Conservation (phyloP, 129 eudicot genomes). For the Glebionis coronaria region DNA sequence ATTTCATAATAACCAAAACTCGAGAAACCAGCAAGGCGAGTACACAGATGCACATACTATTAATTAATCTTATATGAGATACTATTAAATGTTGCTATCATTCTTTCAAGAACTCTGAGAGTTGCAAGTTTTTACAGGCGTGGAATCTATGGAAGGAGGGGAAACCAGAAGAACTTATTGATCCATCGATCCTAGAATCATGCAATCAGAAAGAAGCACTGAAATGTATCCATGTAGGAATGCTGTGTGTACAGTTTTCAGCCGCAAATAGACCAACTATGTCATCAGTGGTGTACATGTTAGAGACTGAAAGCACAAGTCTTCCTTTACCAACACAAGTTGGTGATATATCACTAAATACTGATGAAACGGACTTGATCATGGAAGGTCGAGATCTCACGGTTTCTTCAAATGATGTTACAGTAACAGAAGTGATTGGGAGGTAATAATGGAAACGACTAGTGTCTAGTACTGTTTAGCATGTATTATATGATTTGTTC, state of each 20-base stretch:
- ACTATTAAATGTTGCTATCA: too few relatives aligned
- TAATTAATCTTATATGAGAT: too few relatives aligned
- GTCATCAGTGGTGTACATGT: slow-evolving; percentile 71
- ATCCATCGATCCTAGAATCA: slow-evolving; percentile 36
- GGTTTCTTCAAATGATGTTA: slow-evolving; percentile 26
- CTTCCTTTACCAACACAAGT: slow-evolving; percentile 63
- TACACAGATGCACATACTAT: too few relatives aligned
- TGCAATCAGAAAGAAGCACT: slow-evolving; percentile 40
- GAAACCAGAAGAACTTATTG: slow-evolving; percentile 48
- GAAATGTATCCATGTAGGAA: slow-evolving; percentile 67
- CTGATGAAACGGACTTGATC: slow-evolving; percentile 42
- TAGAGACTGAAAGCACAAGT: slow-evolving; percentile 61
- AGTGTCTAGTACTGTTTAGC: too few relatives aligned
- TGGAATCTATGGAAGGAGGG: slow-evolving; percentile 79
- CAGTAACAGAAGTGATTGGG: slow-evolving; percentile 32
- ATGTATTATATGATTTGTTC: too few relatives aligned
- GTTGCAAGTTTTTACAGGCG: slow-evolving; percentile 42
- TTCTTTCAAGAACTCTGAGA: too few relatives aligned
- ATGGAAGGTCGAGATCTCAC: slow-evolving; percentile 45
- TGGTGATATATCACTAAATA: slow-evolving; percentile 46
- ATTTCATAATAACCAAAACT: background rate
- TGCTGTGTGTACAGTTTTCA: slow-evolving; percentile 73
- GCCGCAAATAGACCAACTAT: slow-evolving; percentile 75
- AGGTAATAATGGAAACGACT: slow-evolving; percentile 21
- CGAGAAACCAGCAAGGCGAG: background rate